These are phyloP conservation scores for Kregervanrija pseudodelftensis DNA, from an alignment of 805 yeast species.

Conservation along the genomic window DNA sequence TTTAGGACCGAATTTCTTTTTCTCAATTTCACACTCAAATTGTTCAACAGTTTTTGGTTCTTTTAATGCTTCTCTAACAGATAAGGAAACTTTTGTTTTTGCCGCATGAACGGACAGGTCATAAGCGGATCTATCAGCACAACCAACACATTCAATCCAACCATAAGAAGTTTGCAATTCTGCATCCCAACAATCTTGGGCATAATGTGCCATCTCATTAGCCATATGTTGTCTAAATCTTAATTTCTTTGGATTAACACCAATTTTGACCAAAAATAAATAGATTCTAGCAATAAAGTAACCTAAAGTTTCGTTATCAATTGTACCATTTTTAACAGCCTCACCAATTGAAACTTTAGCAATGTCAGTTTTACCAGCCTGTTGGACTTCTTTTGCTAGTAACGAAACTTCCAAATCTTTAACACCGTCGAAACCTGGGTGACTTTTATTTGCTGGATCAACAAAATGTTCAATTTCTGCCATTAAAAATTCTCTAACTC, in stretches of 20 bases:
- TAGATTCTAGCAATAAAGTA: slow-evolving; percentile 93
- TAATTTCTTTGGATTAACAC: slow-evolving; percentile 75
- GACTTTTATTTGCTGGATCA: slow-evolving; percentile 84
- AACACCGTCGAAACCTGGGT: slow-evolving; percentile 72
- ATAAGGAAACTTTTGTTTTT: slow-evolving; percentile 89
- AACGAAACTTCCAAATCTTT: slow-evolving; percentile 66
- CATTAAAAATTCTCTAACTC: slow-evolving; percentile 98
- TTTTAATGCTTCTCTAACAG: slow-evolving; percentile 84
- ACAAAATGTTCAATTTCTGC: slow-evolving; percentile 99
- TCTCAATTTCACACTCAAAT: slow-evolving; percentile 80
- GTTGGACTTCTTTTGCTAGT: slow-evolving; percentile 83
- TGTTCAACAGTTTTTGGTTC: slow-evolving; percentile 78
- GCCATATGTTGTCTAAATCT: slow-evolving; percentile 98
- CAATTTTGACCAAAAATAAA: slow-evolving; percentile 76
- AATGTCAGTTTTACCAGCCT: slow-evolving; percentile 71
- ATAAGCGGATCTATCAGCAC: slow-evolving; percentile 98
- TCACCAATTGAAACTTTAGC: slow-evolving; percentile 70
- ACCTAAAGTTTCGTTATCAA: slow-evolving; percentile 95
- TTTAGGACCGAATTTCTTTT: slow-evolving; percentile 95
- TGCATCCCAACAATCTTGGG: slow-evolving; percentile 99
- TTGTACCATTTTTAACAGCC: slow-evolving; percentile 81
- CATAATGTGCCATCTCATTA: slow-evolving; percentile 99
- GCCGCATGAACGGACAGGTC: slow-evolving; percentile 94
- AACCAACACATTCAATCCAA: slow-evolving; percentile 99
- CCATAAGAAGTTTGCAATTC: slow-evolving; percentile 94